Evolutionary conservation across 192 early-diverging fungal genomes (phyloP), one percentile per base, ranked within the genome.

Genomic region (Podila clonocystis): DNA sequence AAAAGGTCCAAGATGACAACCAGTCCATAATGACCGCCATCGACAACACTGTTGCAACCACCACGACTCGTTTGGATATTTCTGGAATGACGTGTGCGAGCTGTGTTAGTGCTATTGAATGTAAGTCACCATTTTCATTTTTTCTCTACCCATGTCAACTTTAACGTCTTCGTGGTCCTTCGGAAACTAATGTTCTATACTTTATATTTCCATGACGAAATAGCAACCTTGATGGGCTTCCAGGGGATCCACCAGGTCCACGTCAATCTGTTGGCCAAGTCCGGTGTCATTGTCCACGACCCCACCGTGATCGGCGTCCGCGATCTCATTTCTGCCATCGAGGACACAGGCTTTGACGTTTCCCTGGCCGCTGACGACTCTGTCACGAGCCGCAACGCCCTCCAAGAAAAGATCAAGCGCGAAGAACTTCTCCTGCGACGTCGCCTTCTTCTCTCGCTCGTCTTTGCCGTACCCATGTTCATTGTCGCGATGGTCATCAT

Each of bases 61-160:
- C 79, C 2, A 85, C 70, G 0, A 85, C 79, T 22, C 64, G 65
- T 3, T 61, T 85, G 3, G 62, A 70, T 20, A 82, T 97, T 34
- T 83, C 84, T 41, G 97, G 97, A 2, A 95, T 98, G 92, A 94
- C 95, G 0, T 98, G 96, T 49, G 90, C 91, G 2, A 93, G 94
- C 17, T 98, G 97, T 83, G 94, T 97, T 17, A 85, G 83, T 20
- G 82, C 91, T 8, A 91, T 98, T 62, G 89, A 94, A 74, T 73
- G 74, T 80, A 80, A 73, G 77, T 67, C 12, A 3, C 17, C n/a
- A n/a, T 11, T 28, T 52, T 31, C 62, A 77, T 33, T 67, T 55
- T 28, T 48, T 31, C 22, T 15, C 41, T 9, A 45, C 3, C 17
- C 5, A 11, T 70, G 9, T 11, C 30, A 63, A 15, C 19, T 2